These are phyloP conservation scores for Trichoderma gracile DNA, from an alignment of 2,329 filamentous ascomycete genomes.

Conservation along the genomic window DNA sequence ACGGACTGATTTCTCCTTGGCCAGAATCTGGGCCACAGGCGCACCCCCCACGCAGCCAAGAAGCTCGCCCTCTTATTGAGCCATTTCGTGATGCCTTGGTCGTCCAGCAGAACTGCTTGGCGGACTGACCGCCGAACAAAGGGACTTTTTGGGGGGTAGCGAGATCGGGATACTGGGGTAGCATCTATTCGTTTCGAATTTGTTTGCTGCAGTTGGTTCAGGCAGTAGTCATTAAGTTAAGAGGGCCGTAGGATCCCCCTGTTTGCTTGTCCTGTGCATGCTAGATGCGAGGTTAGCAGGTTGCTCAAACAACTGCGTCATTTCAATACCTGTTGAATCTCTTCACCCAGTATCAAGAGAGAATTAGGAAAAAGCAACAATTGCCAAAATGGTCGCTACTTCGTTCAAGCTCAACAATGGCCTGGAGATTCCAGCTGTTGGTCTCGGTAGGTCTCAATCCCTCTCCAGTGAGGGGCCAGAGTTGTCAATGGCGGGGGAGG, in stretches of 20 bases:
- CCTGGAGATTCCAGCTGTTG: constrained; percentile 62
- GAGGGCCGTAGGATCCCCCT: not conserved
- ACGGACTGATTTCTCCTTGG: constrained; percentile 31
- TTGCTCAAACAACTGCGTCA: not conserved
- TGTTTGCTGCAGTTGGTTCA: not conserved
- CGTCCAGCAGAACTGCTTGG: not conserved
- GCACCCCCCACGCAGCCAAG: constrained; percentile 22
- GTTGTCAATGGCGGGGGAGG: constrained; percentile 11
- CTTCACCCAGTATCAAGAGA: not conserved
- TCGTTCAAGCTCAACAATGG: constrained; percentile 65
- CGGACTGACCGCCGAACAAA: constrained; percentile 18
- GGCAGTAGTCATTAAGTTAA: not conserved
- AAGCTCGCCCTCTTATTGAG: not conserved
- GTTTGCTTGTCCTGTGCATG: not conserved
- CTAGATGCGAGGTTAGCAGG: not conserved
- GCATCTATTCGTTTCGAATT: no score
- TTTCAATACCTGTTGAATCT: not conserved
- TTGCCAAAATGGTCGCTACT: constrained; percentile 51
- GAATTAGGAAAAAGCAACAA: not conserved
- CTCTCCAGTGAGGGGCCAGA: not conserved
- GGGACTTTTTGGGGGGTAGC: constrained; percentile 18
- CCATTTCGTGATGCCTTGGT: constrained; percentile 6
- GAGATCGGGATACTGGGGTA: constrained; percentile 12
- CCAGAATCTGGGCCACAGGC: constrained; percentile 5
- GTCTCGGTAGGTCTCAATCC: constrained; percentile 52